Evolutionary conservation across 2,329 filamentous ascomycete species (phyloP).

Genomic region (Phaeosphaeriaceae sp.): DNA sequence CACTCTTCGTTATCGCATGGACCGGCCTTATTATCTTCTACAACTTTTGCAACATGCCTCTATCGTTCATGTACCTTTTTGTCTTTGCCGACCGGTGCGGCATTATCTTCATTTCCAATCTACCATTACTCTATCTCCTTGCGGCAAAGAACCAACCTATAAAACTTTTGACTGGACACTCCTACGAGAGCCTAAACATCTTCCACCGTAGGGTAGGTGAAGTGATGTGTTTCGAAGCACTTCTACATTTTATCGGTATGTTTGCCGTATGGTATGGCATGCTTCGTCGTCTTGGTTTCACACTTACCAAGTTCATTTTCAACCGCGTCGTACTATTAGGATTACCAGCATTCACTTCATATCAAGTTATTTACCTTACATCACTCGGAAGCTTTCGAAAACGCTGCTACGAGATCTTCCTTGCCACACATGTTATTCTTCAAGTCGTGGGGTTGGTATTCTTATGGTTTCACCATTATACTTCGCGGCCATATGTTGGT

Average conservation of each 20-base stretch:
- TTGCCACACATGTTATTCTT: slow-evolving; percentile 64
- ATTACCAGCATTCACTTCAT: slow-evolving; percentile 61
- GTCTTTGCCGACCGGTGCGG: slow-evolving; percentile 65
- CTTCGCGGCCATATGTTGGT: slow-evolving; percentile 60
- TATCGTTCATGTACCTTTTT: slow-evolving; percentile 59
- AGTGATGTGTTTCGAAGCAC: slow-evolving; percentile 64
- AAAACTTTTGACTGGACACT: slow-evolving; percentile 65
- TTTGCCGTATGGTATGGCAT: slow-evolving; percentile 61
- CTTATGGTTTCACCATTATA: slow-evolving; percentile 65
- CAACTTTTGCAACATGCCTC: slow-evolving; percentile 59
- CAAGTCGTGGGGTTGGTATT: slow-evolving; percentile 63
- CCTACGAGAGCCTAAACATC: slow-evolving; percentile 70
- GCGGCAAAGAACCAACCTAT: slow-evolving; percentile 72
- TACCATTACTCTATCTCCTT: slow-evolving; percentile 66
- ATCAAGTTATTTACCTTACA: slow-evolving; percentile 67
- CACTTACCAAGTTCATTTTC: slow-evolving; percentile 58
- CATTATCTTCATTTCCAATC: slow-evolving; percentile 58
- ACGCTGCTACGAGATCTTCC: slow-evolving; percentile 68
- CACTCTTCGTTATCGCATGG: slow-evolving; percentile 59
- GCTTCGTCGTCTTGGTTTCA: slow-evolving; percentile 58
- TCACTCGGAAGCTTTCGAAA: slow-evolving; percentile 66
- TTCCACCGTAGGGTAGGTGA: slow-evolving; percentile 70
- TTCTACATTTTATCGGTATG: slow-evolving; percentile 64
- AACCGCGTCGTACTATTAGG: slow-evolving; percentile 62
- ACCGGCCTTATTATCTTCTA: slow-evolving; percentile 64